Evolutionary conservation across 371 early-diverging fungal species (phyloP).

Genomic region (Mortierella sp.): DNA sequence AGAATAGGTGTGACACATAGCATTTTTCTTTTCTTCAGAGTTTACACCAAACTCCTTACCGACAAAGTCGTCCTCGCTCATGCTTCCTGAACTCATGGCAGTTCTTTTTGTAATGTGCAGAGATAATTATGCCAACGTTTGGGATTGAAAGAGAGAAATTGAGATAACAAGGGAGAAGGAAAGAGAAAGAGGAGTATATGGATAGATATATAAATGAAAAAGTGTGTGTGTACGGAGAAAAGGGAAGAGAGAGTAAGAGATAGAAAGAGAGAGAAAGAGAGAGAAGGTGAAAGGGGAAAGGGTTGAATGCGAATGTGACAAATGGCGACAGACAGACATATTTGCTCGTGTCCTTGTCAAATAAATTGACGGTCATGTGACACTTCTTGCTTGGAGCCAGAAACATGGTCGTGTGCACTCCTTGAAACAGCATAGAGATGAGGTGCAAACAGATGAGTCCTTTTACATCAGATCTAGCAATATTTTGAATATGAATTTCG

Average conservation of each 20-base stretch:
- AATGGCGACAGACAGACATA: too few relatives aligned
- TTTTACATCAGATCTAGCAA: too few relatives aligned
- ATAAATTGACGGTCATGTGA: too few relatives aligned
- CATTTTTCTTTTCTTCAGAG: not conserved
- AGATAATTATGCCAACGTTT: too few relatives aligned
- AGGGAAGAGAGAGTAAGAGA: not conserved
- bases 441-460: too few relatives aligned
- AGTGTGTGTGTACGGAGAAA: not conserved
- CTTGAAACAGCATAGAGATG: too few relatives aligned
- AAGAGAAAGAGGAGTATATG: not conserved
- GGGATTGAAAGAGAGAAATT: not conserved
- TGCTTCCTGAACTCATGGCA: constrained; percentile 45
- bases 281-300: constrained; percentile 1
- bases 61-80: constrained; percentile 49
- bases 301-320: not conserved
- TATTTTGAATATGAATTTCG: too few relatives aligned
- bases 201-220: not conserved
- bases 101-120: not conserved
- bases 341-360: too few relatives aligned
- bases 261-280: constrained; percentile 5
- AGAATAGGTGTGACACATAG: too few relatives aligned
- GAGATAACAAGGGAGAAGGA: not conserved
- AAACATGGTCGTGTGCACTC: too few relatives aligned
- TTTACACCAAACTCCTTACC: constrained; percentile 22
- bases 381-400: too few relatives aligned